Percentiles rank a stretch among this genome's conserved stretches.
These are phyloP conservation scores for Alternaria arbusti DNA, from an alignment of 2,329 filamentous ascomycete species.

Conservation along the genomic window DNA sequence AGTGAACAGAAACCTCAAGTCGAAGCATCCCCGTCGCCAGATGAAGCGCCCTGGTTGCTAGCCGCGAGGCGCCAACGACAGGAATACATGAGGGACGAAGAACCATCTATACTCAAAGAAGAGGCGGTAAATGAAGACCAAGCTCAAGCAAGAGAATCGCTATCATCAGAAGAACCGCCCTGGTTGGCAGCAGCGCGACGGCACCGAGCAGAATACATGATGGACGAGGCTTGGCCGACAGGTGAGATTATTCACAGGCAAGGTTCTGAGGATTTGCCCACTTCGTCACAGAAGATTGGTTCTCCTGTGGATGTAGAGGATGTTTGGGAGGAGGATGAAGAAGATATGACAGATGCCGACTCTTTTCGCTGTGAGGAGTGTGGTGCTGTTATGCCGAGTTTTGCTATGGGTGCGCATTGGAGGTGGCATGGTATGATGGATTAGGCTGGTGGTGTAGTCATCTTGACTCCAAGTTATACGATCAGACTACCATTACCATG, in stretches of 20 bases:
- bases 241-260: neutral
- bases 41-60: neutral
- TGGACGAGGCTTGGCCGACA: neutral
- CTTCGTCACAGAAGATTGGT: constrained; percentile 28
- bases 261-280: constrained; percentile 45
- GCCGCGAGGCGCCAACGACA: neutral
- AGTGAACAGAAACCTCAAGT: neutral
- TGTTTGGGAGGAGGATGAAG: constrained; percentile 41
- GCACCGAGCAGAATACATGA: neutral
- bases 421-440: constrained; percentile 57
- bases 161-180: too few species aligned
- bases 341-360: constrained; percentile 37
- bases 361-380: constrained; percentile 57
- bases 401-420: constrained; percentile 65
- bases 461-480: neutral
- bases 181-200: neutral
- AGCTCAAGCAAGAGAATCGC: neutral
- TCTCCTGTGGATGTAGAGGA: constrained; percentile 18
- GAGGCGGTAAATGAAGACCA: fast-evolving
- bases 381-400: constrained; percentile 61
- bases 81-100: constrained; percentile 16
- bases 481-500: neutral
- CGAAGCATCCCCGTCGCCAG: neutral
- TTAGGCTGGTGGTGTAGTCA: neutral
- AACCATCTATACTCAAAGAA: constrained; percentile 13